Evolutionary conservation across 768 basidiomycete genomes (phyloP).

Genomic region (Neoboletus magnificus): DNA sequence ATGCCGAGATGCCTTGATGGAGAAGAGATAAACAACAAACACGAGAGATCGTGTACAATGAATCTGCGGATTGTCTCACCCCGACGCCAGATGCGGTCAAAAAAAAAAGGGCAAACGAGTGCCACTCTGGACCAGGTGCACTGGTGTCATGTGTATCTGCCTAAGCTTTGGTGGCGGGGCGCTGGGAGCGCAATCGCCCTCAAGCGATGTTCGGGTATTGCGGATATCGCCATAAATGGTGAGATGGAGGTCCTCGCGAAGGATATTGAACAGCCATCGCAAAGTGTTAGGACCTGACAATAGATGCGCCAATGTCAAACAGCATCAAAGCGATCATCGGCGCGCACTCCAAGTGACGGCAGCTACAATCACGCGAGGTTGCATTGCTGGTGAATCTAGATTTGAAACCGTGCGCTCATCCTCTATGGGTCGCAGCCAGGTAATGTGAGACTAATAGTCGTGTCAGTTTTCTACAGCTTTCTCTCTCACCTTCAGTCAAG

Average conservation of each 20-base stretch:
- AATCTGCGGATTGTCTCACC: conserved; percentile 3
- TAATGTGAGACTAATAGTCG: neutral
- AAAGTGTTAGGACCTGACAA: conserved; percentile 1
- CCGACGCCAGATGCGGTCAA: neutral
- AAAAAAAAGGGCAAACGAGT: neutral
- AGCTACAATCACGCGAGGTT: neutral
- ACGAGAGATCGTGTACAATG: conserved; percentile 3
- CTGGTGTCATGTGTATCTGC: neutral
- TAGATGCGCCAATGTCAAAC: conserved; percentile 5
- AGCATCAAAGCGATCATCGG: conserved; percentile 9
- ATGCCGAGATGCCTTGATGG: conserved; percentile 13
- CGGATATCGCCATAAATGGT: conserved; percentile 2
- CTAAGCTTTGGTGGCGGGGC: neutral
- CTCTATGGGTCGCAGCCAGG: neutral
- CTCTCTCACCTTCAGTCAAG: conserved; percentile 8
- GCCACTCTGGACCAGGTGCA: neutral
- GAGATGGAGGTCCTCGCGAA: neutral
- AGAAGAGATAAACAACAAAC: conserved; percentile 2
- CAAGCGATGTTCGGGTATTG: conserved; percentile 1
- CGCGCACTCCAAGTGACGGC: conserved; percentile 6
- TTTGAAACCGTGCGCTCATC: neutral
- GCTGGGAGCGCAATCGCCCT: neutral
- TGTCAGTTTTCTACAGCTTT: neutral
- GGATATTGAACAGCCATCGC: neutral
- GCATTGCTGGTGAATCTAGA: neutral